phyloP scores from a whole-genome alignment of 78 protist genomes.

The Tieghemostelium lacteum region DNA sequence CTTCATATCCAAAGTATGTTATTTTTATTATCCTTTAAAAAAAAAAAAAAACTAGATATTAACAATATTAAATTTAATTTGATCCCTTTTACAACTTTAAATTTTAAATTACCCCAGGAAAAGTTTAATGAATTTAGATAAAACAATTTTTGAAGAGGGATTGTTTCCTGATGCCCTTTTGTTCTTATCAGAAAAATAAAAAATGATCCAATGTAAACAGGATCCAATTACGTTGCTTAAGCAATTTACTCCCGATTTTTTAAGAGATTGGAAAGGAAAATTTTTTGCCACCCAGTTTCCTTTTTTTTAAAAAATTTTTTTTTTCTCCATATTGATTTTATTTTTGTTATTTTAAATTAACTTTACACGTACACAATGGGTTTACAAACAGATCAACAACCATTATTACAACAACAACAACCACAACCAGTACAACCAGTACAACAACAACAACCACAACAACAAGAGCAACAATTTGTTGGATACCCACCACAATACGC shows the following conservation, averaged over 20 bases:
- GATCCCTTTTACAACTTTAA: no score
- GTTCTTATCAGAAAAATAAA: slow-evolving; percentile 50
- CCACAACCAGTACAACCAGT: not conserved
- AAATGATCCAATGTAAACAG: not conserved
- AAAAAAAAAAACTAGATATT: not conserved
- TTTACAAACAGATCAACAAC: not conserved
- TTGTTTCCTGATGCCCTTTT: slow-evolving; percentile 45
- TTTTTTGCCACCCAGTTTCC: no score
- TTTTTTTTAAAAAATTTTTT: no score
- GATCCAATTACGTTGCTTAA: not conserved
- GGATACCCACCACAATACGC: not conserved
- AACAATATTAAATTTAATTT: not conserved
- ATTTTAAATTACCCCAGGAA: no score
- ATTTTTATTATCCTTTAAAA: not conserved
- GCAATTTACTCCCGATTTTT: not conserved
- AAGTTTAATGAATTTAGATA: not conserved
- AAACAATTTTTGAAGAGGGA: slow-evolving; percentile 27
- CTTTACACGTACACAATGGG: no score
- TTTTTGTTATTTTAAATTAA: no score
- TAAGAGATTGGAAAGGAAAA: no score
- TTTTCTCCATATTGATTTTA: no score
- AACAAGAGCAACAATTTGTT: not conserved
- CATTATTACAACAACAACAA: not conserved
- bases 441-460: not conserved
- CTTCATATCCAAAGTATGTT: slow-evolving; percentile 53